Base-by-base conservation (phyloP, 345 rosid species). In the Ailanthus altissimus region DNA sequence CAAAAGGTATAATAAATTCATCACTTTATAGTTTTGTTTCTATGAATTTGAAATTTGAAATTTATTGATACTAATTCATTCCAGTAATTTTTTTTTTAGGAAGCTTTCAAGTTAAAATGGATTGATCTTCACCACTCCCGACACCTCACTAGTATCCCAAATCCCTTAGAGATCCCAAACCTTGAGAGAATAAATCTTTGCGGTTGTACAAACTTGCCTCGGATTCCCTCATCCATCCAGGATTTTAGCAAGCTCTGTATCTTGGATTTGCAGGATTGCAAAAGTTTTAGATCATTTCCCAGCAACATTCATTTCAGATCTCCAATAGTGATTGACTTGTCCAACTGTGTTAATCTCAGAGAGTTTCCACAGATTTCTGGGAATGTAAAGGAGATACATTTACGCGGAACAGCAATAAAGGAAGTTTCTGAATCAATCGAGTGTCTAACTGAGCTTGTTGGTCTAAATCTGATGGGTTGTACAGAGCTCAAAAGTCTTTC, bases 111-210 rank as follows among this genome's bases (percentile, higher is more conserved):
- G 64, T 79, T 84, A 32, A 84, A 64, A 68, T 61, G 71, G 67
- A 64, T 85, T 3, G 72, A 80, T n/a, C 85, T 85, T 5, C 50
- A 71, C 18, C 53, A 76, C 70, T 83, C 15, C 77, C 81, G 25
- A 23, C 40, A 36, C 82, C 86, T 51, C n/a, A 16, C 57, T 18
- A 51, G 57, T n/a, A 15, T 51, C 7, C 21, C 57, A 15, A n/a
- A 51, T 1, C 57, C 57, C 18, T 16, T 16, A 18, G 6, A 51
- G 5, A 16, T 10, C 57, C 57, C 57, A 51, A 51, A 8, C 18
- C 57, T 51, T 16, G 21, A 51, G 18, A 7, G 7, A 3, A 16
- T 26, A 6, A 25, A 32, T 80, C 81, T 86, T 14, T 74, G 63
- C 56, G 74, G 77, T 2, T 85, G 90, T 74, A 42, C 13, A 38